Conservation (phyloP, 768 basidiomycete genomes). For the Lactarius indigo region DNA sequence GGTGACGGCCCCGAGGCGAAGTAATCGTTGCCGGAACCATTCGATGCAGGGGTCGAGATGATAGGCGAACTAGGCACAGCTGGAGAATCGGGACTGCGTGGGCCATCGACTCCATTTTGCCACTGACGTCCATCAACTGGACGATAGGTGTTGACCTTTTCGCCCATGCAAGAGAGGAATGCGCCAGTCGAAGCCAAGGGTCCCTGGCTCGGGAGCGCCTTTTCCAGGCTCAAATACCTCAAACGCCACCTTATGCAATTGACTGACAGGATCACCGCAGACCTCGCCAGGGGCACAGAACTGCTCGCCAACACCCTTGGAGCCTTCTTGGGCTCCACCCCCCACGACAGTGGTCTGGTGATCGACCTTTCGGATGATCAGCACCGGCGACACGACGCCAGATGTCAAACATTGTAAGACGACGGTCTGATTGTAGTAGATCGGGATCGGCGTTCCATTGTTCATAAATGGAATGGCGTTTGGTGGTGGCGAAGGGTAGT, state of each 20-base stretch:
- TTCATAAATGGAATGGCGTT: conserved; percentile 85
- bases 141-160: conserved; percentile 88
- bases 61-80: conserved; percentile 67
- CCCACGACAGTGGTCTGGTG: conserved; percentile 87
- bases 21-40: conserved; percentile 54
- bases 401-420: conserved; percentile 93
- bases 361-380: conserved; percentile 94
- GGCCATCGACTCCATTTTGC: conserved; percentile 32
- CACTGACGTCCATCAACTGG: conserved; percentile 81
- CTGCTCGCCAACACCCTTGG: conserved; percentile 79
- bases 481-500: conserved; percentile 89
- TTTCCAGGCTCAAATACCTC: conserved; percentile 79
- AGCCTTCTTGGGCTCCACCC: conserved; percentile 84
- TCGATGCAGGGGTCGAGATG: conserved; percentile 56
- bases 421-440: conserved; percentile 96
- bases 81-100: conserved; percentile 45
- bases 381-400: conserved; percentile 87
- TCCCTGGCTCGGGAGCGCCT: conserved; percentile 68
- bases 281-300: conserved; percentile 82
- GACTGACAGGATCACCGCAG: conserved; percentile 91
- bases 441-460: conserved; percentile 80
- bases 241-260: conserved; percentile 93
- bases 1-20: conserved; percentile 45
- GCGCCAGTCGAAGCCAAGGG: conserved; percentile 73
- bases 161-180: conserved; percentile 88